These are phyloP conservation scores for Ensete glaucum DNA, from an alignment of 176 grass and related monocot species.

Conservation along the genomic window DNA sequence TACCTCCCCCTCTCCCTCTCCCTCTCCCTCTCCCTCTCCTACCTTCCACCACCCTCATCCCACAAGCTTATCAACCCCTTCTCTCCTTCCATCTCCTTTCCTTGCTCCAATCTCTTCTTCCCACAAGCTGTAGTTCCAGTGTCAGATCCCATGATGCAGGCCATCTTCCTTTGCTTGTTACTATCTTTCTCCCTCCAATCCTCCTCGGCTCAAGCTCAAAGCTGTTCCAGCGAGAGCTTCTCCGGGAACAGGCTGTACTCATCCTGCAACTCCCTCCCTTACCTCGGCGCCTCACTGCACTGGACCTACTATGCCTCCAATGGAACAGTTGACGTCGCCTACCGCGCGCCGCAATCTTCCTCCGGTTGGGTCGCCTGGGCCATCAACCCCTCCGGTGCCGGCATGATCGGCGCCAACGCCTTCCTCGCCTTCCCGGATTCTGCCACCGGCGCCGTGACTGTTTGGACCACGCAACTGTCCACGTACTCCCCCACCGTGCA, in stretches of 20 bases:
- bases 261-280: conserved; percentile 33
- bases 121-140: neutral
- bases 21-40: neutral
- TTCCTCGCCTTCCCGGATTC: conserved; percentile 52
- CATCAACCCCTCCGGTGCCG: conserved; percentile 32
- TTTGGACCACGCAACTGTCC: conserved; percentile 22
- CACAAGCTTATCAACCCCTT: neutral
- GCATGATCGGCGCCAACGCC: conserved; percentile 42
- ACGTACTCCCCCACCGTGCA: neutral
- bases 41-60: neutral
- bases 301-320: conserved; percentile 76
- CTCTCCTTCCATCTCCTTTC: neutral
- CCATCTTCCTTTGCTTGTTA: conserved; percentile 3
- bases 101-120: neutral
- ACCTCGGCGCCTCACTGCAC: conserved; percentile 54
- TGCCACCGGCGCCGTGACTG: conserved; percentile 15
- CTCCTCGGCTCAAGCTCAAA: conserved; percentile 32
- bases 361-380: conserved; percentile 67
- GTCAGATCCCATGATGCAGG: neutral
- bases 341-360: conserved; percentile 25
- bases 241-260: conserved; percentile 31
- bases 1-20: neutral
- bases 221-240: conserved; percentile 39
- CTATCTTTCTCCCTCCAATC: conserved; percentile 11
- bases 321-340: conserved; percentile 57